Base-by-base conservation (phyloP, 176 grass and related monocot genomes). In the Musa itinerans region DNA sequence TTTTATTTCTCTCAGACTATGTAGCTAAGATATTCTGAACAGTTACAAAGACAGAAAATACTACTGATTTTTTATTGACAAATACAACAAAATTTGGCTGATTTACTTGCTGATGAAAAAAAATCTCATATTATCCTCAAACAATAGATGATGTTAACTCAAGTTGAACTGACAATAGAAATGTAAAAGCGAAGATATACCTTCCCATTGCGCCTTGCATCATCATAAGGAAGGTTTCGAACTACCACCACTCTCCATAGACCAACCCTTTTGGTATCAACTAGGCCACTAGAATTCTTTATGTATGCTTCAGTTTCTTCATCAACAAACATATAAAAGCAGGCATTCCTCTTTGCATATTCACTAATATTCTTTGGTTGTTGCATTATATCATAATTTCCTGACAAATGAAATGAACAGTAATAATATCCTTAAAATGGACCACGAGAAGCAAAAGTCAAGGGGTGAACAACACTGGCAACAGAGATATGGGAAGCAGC, bases 311-410 rank as follows among this genome's bases (percentile, higher is more conserved):
- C 88, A 26, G 91, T 99, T 83, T 92, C 85, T 81, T 99, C 96
- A 87, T 99, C 96, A 73, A 99, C 81, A 95, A 99, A 99, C 91
- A 99, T 99, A 76, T 89, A 99, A 83, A 99, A 99, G 80, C 91
- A 95, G 74, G 87, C 96, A 69, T 84, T 83, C 57, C 80, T 68
- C 74, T 95, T 89, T 74, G 91, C 86, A 79, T 92, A 83, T 29
- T 85, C 75, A 77, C 89, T 94, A 48, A 99, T 78, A 77, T 95
- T 94, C 83, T 87, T 88, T 53, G 96, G 91, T 80, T 95, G 91
- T 81, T 99, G 96, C 73, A 99, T 80, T 86, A 99, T 75, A 80
- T 99, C 96, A 89, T 99, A 99, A 77, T 95, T 95, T 82, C 96
- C 96, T 99, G 85, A 65, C 57, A 74, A 84, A 76, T 14, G 24